Base-by-base conservation (phyloP, 148 eudicot species). In the Chenopodium suecicum region DNA sequence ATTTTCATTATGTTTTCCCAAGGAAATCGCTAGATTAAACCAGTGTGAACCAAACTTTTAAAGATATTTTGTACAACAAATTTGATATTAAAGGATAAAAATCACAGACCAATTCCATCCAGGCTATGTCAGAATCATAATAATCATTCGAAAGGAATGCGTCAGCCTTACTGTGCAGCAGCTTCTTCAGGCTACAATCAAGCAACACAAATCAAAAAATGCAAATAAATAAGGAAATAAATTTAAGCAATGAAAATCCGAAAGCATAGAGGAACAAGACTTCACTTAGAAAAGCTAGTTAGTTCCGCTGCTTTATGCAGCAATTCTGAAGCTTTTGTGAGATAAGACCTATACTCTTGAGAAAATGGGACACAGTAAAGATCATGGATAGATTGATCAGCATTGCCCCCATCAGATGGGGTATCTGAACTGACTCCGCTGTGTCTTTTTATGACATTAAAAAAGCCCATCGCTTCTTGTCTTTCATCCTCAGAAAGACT, bases 111-210 rank as follows among this genome's bases (percentile, higher is more conserved):
- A 96, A 86, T 81, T 96, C 95, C 99, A 96, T 94, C 99, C 99
- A 96, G 50, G 98, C 95, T 89, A 96, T 88, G 84, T 96, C 99
- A 29, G 99, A 96, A 70, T 96, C 98, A 89, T 96, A 94, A 80
- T 96, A 96, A 82, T 96, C 95, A 91, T 96, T 96, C 75, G 99
- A 92, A 73, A 91, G 91, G 85, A 96, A 96, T 73, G 98, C 97
- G 83, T 90, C 89, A 65, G 98, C 98, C 91, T 91, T 96, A 88
- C 92, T 84, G 78, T 88, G 91, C 82, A 96, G 89, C 79, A 94
- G 83, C 87, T 84, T 92, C 94, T 92, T 92, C 89, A 96, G 87
- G 86, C 98, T 96, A 83, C 88, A 66, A 87, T 37, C 37, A 23
- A 66, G 44, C 47, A 74, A 74, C 13, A 82, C 17, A 54, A 56